Conservation (phyloP, 768 basidiomycete species). For the Pleurotus platypus region DNA sequence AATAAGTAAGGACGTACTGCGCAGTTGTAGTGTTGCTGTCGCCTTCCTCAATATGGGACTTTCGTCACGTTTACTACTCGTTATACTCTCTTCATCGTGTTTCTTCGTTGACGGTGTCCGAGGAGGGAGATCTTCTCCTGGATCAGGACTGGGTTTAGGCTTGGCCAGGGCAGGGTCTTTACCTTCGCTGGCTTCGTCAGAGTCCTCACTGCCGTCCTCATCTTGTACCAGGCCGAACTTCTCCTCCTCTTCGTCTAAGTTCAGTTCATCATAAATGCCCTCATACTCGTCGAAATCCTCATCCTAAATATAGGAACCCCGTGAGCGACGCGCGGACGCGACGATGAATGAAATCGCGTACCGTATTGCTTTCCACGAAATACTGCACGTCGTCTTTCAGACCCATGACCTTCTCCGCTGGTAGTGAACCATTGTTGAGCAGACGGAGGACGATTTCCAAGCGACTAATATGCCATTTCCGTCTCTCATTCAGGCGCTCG, state of each 20-base stretch:
- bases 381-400: conserved; percentile 95
- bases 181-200: conserved; percentile 75
- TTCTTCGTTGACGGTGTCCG: conserved; percentile 64
- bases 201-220: conserved; percentile 76
- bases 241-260: conserved; percentile 95
- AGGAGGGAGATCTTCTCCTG: conserved; percentile 51
- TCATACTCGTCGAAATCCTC: conserved; percentile 98
- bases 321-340: background rate
- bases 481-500: conserved; percentile 85
- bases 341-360: conserved; percentile 39
- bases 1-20: conserved; percentile 52
- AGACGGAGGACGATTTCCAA: conserved; percentile 91
- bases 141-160: too few relatives aligned
- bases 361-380: conserved; percentile 94
- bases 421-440: conserved; percentile 88
- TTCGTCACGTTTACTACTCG: conserved; percentile 66
- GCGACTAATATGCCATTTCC: conserved; percentile 92
- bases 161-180: conserved; percentile 9
- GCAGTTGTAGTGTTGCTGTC: conserved; percentile 51
- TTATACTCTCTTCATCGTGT: conserved; percentile 73
- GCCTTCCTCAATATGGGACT: conserved; percentile 84
- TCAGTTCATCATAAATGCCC: conserved; percentile 96
- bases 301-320: conserved; percentile 49
- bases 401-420: conserved; percentile 72
- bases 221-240: conserved; percentile 81